These are phyloP conservation scores for Sporopachydermia lactativora DNA, from an alignment of 805 yeast genomes.

Conservation along the genomic window DNA sequence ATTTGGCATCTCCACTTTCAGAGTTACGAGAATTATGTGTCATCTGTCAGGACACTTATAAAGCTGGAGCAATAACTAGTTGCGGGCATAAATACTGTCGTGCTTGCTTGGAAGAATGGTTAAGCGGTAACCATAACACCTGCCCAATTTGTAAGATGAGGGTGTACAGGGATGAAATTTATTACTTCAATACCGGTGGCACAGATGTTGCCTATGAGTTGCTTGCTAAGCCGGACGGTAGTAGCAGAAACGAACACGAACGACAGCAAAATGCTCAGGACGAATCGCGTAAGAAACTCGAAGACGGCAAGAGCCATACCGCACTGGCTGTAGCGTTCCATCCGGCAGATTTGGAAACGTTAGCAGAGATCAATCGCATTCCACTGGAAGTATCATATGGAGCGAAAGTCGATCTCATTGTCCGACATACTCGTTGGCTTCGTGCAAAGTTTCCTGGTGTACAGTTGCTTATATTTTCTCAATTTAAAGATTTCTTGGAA, in stretches of 20 bases:
- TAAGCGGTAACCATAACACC: constrained; percentile 27
- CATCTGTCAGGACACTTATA: constrained; percentile 62
- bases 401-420: constrained; percentile 73
- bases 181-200: constrained; percentile 51
- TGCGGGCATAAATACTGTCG: constrained; percentile 92
- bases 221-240: constrained; percentile 12
- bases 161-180: constrained; percentile 38
- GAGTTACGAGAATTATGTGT: constrained; percentile 35
- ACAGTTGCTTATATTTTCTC: constrained; percentile 82
- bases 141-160: constrained; percentile 77
- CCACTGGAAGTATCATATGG: constrained; percentile 45
- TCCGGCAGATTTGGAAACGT: constrained; percentile 5
- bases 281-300: no score
- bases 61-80: constrained; percentile 64
- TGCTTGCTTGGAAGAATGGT: constrained; percentile 70
- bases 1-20: no score
- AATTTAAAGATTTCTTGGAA: constrained; percentile 65
- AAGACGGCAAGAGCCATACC: no score
- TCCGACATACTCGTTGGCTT: constrained; percentile 47
- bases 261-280: no score
- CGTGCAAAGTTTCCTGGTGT: constrained; percentile 41
- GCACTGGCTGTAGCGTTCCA: background rate
- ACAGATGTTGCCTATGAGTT: constrained; percentile 21
- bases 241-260: background rate
- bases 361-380: constrained; percentile 33